phyloP scores from a whole-genome alignment of 225 moss, liverwort and hornwort genomes.

The Ulota crispa region DNA sequence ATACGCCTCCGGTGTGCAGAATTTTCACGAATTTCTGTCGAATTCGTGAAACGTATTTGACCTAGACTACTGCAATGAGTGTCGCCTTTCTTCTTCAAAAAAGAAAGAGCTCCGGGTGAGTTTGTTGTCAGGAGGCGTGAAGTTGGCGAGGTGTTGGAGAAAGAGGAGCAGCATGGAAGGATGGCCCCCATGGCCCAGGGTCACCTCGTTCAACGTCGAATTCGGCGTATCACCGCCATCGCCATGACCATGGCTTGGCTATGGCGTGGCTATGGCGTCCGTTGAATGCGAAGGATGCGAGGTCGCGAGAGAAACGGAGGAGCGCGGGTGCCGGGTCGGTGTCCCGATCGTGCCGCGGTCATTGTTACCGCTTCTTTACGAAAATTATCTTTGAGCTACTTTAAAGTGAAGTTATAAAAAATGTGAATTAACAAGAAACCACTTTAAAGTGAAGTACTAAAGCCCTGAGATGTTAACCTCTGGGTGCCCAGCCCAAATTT shows the following conservation, averaged over 20 bases:
- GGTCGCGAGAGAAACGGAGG: background rate
- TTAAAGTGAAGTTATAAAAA: too few species aligned
- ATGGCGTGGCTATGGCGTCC: background rate
- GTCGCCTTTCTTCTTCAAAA: background rate
- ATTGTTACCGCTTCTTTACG: background rate
- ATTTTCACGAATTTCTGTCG: background rate
- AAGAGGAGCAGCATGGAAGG: background rate
- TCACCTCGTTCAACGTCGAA: background rate
- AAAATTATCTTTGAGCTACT: background rate
- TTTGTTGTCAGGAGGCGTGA: background rate
- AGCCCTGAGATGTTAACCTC: too few species aligned
- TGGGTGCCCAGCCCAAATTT: too few species aligned
- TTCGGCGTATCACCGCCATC: conserved; percentile 5
- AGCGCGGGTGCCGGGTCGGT: background rate
- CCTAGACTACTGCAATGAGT: background rate
- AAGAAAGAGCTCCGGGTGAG: background rate
- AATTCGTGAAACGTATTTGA: background rate
- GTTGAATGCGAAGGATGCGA: background rate
- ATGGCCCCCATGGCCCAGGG: conserved; percentile 23
- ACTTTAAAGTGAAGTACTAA: too few species aligned
- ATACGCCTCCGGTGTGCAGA: background rate
- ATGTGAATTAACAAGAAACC: too few species aligned
- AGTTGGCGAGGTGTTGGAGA: background rate
- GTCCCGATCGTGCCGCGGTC: background rate
- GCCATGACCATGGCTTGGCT: background rate